Evolutionary conservation across 192 early-diverging fungal genomes (phyloP).

Genomic region (Martensiomyces pterosporus): DNA sequence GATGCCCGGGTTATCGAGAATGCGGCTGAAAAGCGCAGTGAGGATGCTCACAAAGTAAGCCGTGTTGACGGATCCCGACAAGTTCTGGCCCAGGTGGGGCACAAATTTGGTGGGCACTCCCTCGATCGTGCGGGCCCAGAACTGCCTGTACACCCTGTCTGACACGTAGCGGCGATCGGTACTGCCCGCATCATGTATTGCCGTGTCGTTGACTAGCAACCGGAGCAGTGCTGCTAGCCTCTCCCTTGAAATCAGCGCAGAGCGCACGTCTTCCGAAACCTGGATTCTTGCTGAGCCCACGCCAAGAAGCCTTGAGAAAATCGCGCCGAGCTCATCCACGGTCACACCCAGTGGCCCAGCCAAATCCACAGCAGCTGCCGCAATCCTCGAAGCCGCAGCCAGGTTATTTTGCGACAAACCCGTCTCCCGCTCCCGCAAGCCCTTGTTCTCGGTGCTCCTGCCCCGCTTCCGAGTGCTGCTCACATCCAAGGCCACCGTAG

Average conservation of each 20-base stretch:
- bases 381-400: slow-evolving; percentile 10
- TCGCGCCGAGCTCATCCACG: slow-evolving; percentile 14
- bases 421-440: too few relatives aligned
- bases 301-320: slow-evolving; percentile 5
- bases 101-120: slow-evolving; percentile 7
- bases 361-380: slow-evolving; percentile 3
- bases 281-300: too few relatives aligned
- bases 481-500: too few relatives aligned
- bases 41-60: slow-evolving; percentile 17
- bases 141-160: slow-evolving; percentile 5
- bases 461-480: too few relatives aligned
- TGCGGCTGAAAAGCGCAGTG: slow-evolving; percentile 15
- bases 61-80: slow-evolving; percentile 20
- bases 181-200: slow-evolving; percentile 24
- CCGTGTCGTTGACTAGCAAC: slow-evolving; percentile 3
- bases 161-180: slow-evolving; percentile 37
- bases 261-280: not conserved
- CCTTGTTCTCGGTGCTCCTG: too few relatives aligned
- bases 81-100: slow-evolving; percentile 31
- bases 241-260: not conserved
- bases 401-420: slow-evolving; percentile 3
- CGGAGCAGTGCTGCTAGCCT: slow-evolving; percentile 6
- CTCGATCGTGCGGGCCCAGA: slow-evolving; percentile 15
- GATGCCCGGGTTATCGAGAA: slow-evolving; percentile 31
- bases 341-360: slow-evolving; percentile 29